phyloP scores from a whole-genome alignment of 2,329 filamentous ascomycete genomes.

The Cercospora zeae-maydis region DNA sequence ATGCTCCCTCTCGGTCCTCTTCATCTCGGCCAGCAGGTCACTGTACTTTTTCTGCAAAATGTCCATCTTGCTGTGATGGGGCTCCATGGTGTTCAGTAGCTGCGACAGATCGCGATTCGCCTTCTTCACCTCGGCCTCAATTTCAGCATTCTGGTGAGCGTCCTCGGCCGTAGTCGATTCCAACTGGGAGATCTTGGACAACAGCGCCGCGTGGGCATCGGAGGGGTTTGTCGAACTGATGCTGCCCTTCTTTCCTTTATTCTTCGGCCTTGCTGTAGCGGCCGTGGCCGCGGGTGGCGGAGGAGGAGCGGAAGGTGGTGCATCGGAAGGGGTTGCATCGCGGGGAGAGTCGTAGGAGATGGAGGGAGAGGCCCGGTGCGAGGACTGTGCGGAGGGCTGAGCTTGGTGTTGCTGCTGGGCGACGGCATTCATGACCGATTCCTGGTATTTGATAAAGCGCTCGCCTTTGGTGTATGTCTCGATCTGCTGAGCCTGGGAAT shows the following conservation, averaged over 20 bases:
- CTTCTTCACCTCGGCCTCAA: conserved; percentile 91
- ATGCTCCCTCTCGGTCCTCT: conserved; percentile 88
- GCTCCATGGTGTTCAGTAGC: conserved; percentile 82
- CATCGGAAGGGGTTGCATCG: conserved; percentile 27
- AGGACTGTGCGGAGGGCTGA: conserved; percentile 11
- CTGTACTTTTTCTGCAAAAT: conserved; percentile 86
- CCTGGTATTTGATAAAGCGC: conserved; percentile 11
- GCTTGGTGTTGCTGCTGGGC: conserved; percentile 12
- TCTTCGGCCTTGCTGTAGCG: conserved; percentile 65
- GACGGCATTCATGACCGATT: conserved; percentile 13
- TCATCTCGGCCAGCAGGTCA: conserved; percentile 90
- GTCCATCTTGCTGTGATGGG: conserved; percentile 86
- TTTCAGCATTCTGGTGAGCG: conserved; percentile 93
- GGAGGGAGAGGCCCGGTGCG: conserved; percentile 9
- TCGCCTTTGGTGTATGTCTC: conserved; percentile 13
- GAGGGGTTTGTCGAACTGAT: conserved; percentile 75
- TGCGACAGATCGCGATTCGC: conserved; percentile 86
- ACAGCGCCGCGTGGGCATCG: conserved; percentile 86
- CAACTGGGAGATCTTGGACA: conserved; percentile 90
- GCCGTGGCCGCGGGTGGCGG: conserved; percentile 44
- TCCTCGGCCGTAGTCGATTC: conserved; percentile 90
- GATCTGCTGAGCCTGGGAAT: conserved; percentile 6
- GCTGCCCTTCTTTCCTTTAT: conserved; percentile 54
- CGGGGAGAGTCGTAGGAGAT: conserved; percentile 30
- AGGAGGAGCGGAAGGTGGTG: conserved; percentile 32